Base-by-base conservation (phyloP, 2,329 filamentous ascomycete species). In the Colletotrichum cereale region DNA sequence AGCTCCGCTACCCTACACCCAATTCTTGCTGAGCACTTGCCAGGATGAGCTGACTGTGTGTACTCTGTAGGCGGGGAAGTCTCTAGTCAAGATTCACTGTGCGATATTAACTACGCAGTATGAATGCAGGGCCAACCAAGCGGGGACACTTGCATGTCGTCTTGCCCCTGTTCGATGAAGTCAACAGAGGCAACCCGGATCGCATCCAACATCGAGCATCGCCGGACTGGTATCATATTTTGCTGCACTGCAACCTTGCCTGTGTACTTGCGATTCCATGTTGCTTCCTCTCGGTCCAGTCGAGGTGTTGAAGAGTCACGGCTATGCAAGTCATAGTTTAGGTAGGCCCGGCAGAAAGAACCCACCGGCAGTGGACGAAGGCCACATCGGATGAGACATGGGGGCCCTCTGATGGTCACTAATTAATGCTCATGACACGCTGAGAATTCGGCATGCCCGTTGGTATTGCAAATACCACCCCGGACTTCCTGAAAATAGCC, bases 291-390 rank as follows among this genome's bases (percentile, higher is more conserved):
- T 57, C 36, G 52, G 42, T 34, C 42, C 64, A 21, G 29, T 21
- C 21, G 24, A 18, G 12, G 52, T 31, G 24, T 31, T 62, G 2
- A 34, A 47, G 21, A 26, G 52, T 53, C 50, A n/a, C n/a, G 58
- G 52, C 52, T 68, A 68, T 68, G 68, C 68, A 71, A 68, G 57
- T 63, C 58, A 68, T 62, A 44, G 42, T 47, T 24, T 47, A 47
- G 44, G 44, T 53, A n/a, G 38, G 47, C 36, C 50, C 44, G 40
- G 57, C 34, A 24, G 26, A 12, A 31, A 24, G 40, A 67, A 56
- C 47, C 65, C 66, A 69, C 52, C 26, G 8, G 29, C 16, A 58
- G 66, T 55, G 66, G 66, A 58, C 38, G 61, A 68, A 36, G 42
- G 66, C 62, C 36, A 53, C 53, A 38, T 66, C 66, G 31, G 53